Base-by-base conservation (phyloP, 805 yeast species). In the Ogataea parapolymorpha region DNA sequence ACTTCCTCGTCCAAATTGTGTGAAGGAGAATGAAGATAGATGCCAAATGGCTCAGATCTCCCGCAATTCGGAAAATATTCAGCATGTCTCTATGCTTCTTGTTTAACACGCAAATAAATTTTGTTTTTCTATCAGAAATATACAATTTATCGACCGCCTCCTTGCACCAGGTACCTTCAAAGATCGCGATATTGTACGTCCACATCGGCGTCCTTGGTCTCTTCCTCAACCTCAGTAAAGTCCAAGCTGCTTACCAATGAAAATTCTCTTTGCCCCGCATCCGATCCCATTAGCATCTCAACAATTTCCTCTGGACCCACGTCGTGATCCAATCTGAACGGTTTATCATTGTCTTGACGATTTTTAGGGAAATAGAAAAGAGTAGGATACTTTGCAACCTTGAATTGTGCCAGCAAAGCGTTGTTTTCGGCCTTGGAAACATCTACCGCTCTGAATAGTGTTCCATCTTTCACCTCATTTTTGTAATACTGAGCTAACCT, bases 41-140 rank as follows among this genome's bases (percentile, higher is more conserved):
- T 13, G 83, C 79, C 62, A 87, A 66, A 61, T 93, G 99, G 34
- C 93, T 78, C 41, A 87, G 56, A 58, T 93, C 99, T 22, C 91
- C 65, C 1, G 53, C 53, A 10, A 70, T 54, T 54, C 77, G 62
- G 51, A 72, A 72, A 27, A 72, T 48, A 49, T 73, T 75, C 55
- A 67, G 54, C 59, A 50, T 65, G n/a, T 18, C 18, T 32, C n/a
- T n/a, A 8, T 23, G 23, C 14, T 24, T 26, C 18, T 27, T 26
- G 22, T 27, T 26, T 28, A 32, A 35, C 40, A 36, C 40, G 44
- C 39, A 41, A 41, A 22, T 35, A 26, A 26, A 24, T 16, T 29
- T 22, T 28, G 10, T 20, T 37, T 28, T 15, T 8, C 7, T 35
- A 14, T 33, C 16, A 11, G 6, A 22, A 10, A 33, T 23, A 25